These are phyloP conservation scores for Parafenestella ontariensis DNA, from an alignment of 2,329 filamentous ascomycete genomes.

Conservation along the genomic window DNA sequence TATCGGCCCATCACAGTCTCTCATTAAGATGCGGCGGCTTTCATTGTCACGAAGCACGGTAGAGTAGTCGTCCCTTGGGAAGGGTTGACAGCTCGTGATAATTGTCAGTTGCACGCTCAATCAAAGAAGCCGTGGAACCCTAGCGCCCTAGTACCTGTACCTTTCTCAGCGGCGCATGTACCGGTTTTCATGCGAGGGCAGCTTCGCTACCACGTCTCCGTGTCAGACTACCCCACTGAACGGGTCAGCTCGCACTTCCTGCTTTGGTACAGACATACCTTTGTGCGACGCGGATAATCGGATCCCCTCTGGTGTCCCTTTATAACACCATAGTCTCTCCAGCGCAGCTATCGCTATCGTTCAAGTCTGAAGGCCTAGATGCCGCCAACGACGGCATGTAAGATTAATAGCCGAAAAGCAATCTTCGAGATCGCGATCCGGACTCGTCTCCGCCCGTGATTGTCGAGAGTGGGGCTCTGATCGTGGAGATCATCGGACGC, in stretches of 20 bases:
- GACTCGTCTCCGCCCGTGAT: not conserved
- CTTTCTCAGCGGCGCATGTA: constrained; percentile 1
- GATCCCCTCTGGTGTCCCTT: not conserved
- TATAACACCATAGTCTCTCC: not conserved
- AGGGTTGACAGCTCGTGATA: not conserved
- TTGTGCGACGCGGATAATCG: not conserved
- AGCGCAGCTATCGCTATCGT: not conserved
- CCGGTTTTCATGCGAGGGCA: constrained; percentile 14
- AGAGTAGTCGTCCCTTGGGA: not conserved
- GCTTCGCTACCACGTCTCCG: constrained; percentile 6
- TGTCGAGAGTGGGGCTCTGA: not conserved
- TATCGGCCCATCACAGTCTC: not conserved
- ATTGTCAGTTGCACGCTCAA: not conserved
- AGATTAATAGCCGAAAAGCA: not conserved
- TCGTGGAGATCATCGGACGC: not conserved
- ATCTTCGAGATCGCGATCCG: not conserved
- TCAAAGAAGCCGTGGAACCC: not conserved
- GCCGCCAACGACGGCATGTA: not conserved
- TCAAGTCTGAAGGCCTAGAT: not conserved
- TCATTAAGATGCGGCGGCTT: not conserved
- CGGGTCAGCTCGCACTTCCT: not conserved
- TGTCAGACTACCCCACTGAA: constrained; percentile 3
- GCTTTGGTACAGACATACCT: not conserved
- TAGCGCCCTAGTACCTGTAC: constrained; percentile 1
- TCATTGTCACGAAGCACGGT: not conserved